Evolutionary conservation across 495 filamentous ascomycete genomes (phyloP).

Genomic region (Hypoxylon fuscum): DNA sequence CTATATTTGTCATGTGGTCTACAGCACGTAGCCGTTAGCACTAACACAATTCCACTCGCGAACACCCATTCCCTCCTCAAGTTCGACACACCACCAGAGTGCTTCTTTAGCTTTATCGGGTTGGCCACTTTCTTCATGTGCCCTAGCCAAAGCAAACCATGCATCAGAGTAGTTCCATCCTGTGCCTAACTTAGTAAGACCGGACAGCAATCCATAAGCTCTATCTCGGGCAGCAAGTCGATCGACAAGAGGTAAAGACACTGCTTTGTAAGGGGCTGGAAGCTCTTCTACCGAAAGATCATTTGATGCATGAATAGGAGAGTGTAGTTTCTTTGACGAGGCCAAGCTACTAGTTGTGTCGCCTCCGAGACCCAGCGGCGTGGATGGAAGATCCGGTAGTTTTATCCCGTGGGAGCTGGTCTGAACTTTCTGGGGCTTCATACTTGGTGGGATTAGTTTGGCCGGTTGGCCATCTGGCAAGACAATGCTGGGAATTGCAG

Average conservation of each 20-base stretch:
- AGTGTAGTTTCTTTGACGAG: conserved; percentile 7
- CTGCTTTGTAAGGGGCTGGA: conserved; percentile 55
- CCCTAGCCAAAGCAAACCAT: conserved; percentile 87
- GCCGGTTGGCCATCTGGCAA: conserved; percentile 21
- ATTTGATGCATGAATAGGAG: conserved; percentile 13
- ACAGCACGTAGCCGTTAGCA: conserved; percentile 67
- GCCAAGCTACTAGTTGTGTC: conserved; percentile 4
- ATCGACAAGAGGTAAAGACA: conserved; percentile 71
- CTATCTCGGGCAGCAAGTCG: conserved; percentile 86
- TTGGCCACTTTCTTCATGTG: conserved; percentile 85
- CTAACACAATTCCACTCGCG: conserved; percentile 66
- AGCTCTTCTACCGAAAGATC: conserved; percentile 44
- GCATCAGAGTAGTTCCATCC: conserved; percentile 96
- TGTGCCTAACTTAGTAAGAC: conserved; percentile 81
- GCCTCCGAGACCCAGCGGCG: conserved; percentile 53
- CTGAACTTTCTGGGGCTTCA: conserved; percentile 11
- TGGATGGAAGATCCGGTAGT: conserved; percentile 44
- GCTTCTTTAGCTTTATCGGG: conserved; percentile 80
- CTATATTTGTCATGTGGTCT: conserved; percentile 10
- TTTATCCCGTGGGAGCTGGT: background rate
- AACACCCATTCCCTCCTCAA: conserved; percentile 72
- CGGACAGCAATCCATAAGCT: conserved; percentile 81
- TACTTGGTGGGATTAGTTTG: conserved; percentile 19
- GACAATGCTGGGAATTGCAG: conserved; percentile 49
- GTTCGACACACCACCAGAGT: conserved; percentile 79